Percentiles rank a stretch among this genome's conserved stretches.
Evolutionary conservation across 495 filamentous ascomycete genomes (phyloP).

Genomic region (Penicillium simplicissimum): DNA sequence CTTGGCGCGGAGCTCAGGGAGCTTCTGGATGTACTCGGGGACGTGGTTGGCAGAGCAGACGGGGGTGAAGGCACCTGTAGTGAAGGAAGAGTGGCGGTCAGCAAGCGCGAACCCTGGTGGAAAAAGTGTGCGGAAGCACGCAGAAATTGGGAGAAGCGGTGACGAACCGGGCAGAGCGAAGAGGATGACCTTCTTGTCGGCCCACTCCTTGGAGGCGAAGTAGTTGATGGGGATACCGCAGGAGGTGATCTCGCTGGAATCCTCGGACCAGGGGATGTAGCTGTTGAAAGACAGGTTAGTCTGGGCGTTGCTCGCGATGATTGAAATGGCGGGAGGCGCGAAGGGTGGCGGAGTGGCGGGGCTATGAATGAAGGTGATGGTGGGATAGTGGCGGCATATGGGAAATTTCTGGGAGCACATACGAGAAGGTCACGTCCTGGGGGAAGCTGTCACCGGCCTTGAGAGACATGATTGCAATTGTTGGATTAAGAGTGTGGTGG

Average conservation of each 20-base stretch:
- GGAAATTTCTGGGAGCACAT: slow-evolving; percentile 30
- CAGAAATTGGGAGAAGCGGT: slow-evolving; percentile 26
- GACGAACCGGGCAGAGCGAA: slow-evolving; percentile 75
- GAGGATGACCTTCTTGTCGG: slow-evolving; percentile 86
- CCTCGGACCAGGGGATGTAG: slow-evolving; percentile 70
- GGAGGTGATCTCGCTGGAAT: slow-evolving; percentile 61
- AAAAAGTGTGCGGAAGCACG: neutral
- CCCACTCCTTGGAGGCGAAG: slow-evolving; percentile 83
- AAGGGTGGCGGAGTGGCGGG: slow-evolving; percentile 2
- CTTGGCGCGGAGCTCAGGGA: slow-evolving; percentile 71
- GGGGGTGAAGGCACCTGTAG: slow-evolving; percentile 83
- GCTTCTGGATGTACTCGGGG: slow-evolving; percentile 78
- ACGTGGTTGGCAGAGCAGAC: slow-evolving; percentile 87
- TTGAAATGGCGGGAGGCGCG: slow-evolving; percentile 2
- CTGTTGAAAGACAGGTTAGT: slow-evolving; percentile 37
- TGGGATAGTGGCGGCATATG: neutral
- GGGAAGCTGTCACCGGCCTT: slow-evolving; percentile 85
- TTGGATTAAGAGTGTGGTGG: slow-evolving; percentile 4
- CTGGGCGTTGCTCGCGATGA: neutral
- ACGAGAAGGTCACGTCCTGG: slow-evolving; percentile 72
- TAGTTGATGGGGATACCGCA: slow-evolving; percentile 81
- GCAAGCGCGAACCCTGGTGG: slow-evolving; percentile 21
- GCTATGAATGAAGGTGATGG: neutral
- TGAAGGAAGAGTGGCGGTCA: slow-evolving; percentile 18
- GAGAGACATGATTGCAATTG: slow-evolving; percentile 63